Percentiles rank a stretch among this genome's conserved stretches.
These are phyloP conservation scores for Mycena crocata DNA, from an alignment of 768 basidiomycete genomes.

Conservation along the genomic window DNA sequence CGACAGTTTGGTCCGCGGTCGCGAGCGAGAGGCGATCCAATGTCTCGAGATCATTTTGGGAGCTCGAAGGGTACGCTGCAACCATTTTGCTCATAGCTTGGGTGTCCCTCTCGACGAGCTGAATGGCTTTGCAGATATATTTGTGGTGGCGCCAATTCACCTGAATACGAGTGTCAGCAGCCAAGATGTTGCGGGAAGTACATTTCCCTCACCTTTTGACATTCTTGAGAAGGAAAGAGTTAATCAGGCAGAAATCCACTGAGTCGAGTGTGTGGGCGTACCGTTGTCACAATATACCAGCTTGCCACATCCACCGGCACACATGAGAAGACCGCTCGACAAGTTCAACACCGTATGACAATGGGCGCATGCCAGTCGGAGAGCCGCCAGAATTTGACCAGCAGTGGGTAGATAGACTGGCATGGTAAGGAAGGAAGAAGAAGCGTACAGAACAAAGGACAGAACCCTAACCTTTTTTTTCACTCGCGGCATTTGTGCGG, in stretches of 20 bases:
- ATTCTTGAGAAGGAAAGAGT: conserved; percentile 27
- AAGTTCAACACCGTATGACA: conserved; percentile 8
- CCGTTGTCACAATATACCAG: conserved; percentile 8
- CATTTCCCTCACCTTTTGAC: conserved; percentile 15
- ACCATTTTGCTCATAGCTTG: conserved; percentile 1
- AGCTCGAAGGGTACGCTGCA: not conserved
- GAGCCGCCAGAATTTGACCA: not conserved
- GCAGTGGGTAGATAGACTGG: conserved; percentile 7
- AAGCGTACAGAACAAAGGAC: not conserved
- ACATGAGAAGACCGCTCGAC: conserved; percentile 8
- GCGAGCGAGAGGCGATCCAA: conserved; percentile 10
- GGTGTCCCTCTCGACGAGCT: not conserved
- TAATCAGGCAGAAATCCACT: conserved; percentile 9
- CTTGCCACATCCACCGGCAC: conserved; percentile 10
- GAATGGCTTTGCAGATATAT: conserved; percentile 10
- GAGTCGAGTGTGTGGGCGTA: not conserved
- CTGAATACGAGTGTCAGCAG: not conserved
- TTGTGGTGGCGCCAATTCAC: conserved; percentile 18
- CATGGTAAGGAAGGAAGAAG: not conserved
- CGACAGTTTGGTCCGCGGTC: not conserved
- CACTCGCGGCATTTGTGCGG: no score
- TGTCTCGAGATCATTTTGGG: conserved; percentile 5
- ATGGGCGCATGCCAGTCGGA: conserved; percentile 10
- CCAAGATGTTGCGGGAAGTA: not conserved
- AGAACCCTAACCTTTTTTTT: conserved; percentile 1